Conservation (phyloP, 1,284 basidiomycete species). For the Boletellus sp. region DNA sequence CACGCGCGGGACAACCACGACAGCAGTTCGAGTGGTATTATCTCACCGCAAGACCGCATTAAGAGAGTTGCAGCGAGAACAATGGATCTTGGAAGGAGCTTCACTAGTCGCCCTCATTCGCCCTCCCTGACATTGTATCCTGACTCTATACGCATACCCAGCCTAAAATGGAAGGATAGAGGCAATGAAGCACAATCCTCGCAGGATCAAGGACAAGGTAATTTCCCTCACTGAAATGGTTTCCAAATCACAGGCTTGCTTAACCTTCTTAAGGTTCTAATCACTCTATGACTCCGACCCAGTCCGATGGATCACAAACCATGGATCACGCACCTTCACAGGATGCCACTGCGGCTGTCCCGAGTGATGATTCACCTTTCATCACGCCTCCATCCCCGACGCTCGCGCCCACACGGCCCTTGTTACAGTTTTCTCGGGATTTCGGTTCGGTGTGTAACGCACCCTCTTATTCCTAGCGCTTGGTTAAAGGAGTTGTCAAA, state of each 20-base stretch:
- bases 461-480: neutral
- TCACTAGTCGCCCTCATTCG: slow-evolving; percentile 38
- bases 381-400: slow-evolving; percentile 70
- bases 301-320: slow-evolving; percentile 12
- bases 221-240: slow-evolving; percentile 6
- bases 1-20: slow-evolving; percentile 16
- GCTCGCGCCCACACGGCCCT: slow-evolving; percentile 39
- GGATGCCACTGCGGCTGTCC: slow-evolving; percentile 13
- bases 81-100: slow-evolving; percentile 55
- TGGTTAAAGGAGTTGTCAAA: slow-evolving; percentile 10
- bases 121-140: slow-evolving; percentile 32
- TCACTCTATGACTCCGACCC: slow-evolving; percentile 8
- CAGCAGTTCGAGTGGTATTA: slow-evolving; percentile 34
- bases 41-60: slow-evolving; percentile 42
- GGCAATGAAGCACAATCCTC: slow-evolving; percentile 38
- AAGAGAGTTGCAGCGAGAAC: slow-evolving; percentile 50
- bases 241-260: slow-evolving; percentile 12
- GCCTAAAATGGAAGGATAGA: slow-evolving; percentile 51
- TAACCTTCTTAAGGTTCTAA: slow-evolving; percentile 24
- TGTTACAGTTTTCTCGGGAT: slow-evolving; percentile 53
- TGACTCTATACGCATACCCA: slow-evolving; percentile 51
- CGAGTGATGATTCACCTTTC: slow-evolving; percentile 70
- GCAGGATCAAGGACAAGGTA: slow-evolving; percentile 32
- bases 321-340: slow-evolving; percentile 12
- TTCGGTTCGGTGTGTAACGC: slow-evolving; percentile 57